Evolutionary conservation across 2,329 filamentous ascomycete genomes (phyloP).

Genomic region (Fusarium dlaminii): DNA sequence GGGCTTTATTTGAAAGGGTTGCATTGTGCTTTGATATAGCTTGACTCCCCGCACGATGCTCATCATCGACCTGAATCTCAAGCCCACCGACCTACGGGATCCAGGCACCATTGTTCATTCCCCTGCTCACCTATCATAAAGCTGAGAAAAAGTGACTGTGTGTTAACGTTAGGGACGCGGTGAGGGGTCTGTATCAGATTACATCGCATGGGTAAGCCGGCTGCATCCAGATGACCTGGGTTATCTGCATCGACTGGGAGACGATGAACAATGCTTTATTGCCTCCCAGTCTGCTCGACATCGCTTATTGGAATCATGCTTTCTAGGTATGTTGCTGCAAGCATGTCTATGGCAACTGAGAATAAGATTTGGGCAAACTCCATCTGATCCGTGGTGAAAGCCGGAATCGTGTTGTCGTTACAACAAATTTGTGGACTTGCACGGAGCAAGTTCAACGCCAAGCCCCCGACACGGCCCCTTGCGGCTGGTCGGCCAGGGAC

Average conservation of each 20-base stretch:
- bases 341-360: conserved; percentile 17
- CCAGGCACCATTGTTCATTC: conserved; percentile 39
- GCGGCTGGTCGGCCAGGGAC: conserved; percentile 39
- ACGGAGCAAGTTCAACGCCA: not conserved
- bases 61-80: conserved; percentile 35
- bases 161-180: conserved; percentile 22
- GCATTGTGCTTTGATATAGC: conserved; percentile 30
- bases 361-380: not conserved
- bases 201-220: conserved; percentile 33
- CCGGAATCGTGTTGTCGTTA: conserved; percentile 19
- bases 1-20: conserved; percentile 32
- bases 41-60: conserved; percentile 32
- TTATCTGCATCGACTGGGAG: not conserved
- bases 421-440: conserved; percentile 14
- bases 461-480: conserved; percentile 30
- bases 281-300: not conserved
- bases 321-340: not conserved
- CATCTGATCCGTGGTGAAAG: not conserved
- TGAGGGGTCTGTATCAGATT: conserved; percentile 35
- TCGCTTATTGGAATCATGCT: not conserved
- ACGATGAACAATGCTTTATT: not conserved
- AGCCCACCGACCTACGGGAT: conserved; percentile 36
- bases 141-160: conserved; percentile 2
- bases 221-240: conserved; percentile 33
- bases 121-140: conserved; percentile 17